Evolutionary conservation across 1,139 yeast genomes (phyloP).

Genomic region (Suhomyces bribrorum): DNA sequence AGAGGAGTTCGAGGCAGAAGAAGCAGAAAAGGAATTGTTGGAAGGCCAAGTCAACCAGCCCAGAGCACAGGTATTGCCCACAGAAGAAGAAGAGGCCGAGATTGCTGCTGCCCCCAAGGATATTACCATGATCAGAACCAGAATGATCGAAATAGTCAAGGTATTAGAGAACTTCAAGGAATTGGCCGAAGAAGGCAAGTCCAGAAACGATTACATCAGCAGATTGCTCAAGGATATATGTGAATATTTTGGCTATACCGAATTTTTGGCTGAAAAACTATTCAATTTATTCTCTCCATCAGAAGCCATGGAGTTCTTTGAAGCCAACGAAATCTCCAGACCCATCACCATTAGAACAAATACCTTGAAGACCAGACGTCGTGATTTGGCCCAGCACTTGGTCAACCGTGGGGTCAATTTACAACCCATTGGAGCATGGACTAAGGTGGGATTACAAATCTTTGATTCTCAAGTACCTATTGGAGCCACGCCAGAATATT

Average conservation of each 20-base stretch:
- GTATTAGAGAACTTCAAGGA: slow-evolving; percentile 91
- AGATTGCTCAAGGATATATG: slow-evolving; percentile 83
- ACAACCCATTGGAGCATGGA: slow-evolving; percentile 97
- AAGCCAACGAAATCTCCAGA: slow-evolving; percentile 95
- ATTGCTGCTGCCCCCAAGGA: slow-evolving; percentile 62
- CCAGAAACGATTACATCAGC: slow-evolving; percentile 77
- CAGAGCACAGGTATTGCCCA: slow-evolving; percentile 67
- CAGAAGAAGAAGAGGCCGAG: slow-evolving; percentile 57
- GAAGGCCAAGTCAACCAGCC: slow-evolving; percentile 62
- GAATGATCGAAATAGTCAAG: slow-evolving; percentile 93
- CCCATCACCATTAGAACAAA: slow-evolving; percentile 97
- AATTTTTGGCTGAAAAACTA: slow-evolving; percentile 88
- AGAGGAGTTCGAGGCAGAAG: slow-evolving; percentile 71
- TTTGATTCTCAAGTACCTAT: slow-evolving; percentile 98
- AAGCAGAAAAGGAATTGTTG: slow-evolving; percentile 72
- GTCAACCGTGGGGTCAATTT: slow-evolving; percentile 96
- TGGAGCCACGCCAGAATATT: slow-evolving; percentile 98
- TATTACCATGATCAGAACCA: slow-evolving; percentile 78
- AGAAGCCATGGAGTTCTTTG: slow-evolving; percentile 97
- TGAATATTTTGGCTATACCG: slow-evolving; percentile 96
- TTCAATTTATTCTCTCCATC: slow-evolving; percentile 89
- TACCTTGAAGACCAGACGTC: slow-evolving; percentile 89
- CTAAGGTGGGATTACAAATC: slow-evolving; percentile 94
- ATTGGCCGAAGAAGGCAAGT: slow-evolving; percentile 81
- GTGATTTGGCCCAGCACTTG: slow-evolving; percentile 92